These are phyloP conservation scores for Colletotrichum caudatum DNA, from an alignment of 2,329 filamentous ascomycete species.

Conservation along the genomic window DNA sequence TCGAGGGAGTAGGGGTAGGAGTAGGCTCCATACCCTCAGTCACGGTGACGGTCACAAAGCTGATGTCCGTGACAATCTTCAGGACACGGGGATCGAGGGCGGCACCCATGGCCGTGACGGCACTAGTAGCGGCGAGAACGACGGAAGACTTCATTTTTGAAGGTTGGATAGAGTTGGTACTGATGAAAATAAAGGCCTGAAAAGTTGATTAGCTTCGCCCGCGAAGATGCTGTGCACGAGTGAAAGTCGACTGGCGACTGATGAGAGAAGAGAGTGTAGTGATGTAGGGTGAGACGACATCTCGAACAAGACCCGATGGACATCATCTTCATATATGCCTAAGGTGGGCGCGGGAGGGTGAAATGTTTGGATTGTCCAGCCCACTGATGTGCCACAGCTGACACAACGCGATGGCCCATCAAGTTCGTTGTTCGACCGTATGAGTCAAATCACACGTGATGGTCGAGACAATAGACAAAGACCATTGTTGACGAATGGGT, in stretches of 20 bases:
- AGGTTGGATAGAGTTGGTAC: slow-evolving; percentile 14
- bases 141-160: slow-evolving; percentile 65
- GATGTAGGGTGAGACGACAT: slow-evolving; percentile 14
- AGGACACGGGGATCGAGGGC: slow-evolving; percentile 58
- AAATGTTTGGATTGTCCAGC: background rate
- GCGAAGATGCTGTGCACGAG: slow-evolving; percentile 29
- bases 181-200: slow-evolving; percentile 30
- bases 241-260: slow-evolving; percentile 1
- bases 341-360: background rate
- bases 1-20: slow-evolving; percentile 45
- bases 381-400: slow-evolving; percentile 4
- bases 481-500: slow-evolving; percentile 12
- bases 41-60: slow-evolving; percentile 60
- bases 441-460: slow-evolving; percentile 26
- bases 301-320: background rate
- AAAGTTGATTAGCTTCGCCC: slow-evolving; percentile 42
- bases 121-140: slow-evolving; percentile 59
- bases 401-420: slow-evolving; percentile 4
- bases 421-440: slow-evolving; percentile 9
- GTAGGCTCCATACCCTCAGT: slow-evolving; percentile 49
- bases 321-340: slow-evolving; percentile 29
- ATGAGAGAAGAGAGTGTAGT: background rate
- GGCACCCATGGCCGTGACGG: slow-evolving; percentile 59
- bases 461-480: slow-evolving; percentile 23
- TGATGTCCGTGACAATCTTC: slow-evolving; percentile 56